A percentile compares a stretch with the other conserved stretches of the same genome.
Evolutionary conservation across 2,329 filamentous ascomycete genomes (phyloP).

Genomic region (Cytospora piceae): DNA sequence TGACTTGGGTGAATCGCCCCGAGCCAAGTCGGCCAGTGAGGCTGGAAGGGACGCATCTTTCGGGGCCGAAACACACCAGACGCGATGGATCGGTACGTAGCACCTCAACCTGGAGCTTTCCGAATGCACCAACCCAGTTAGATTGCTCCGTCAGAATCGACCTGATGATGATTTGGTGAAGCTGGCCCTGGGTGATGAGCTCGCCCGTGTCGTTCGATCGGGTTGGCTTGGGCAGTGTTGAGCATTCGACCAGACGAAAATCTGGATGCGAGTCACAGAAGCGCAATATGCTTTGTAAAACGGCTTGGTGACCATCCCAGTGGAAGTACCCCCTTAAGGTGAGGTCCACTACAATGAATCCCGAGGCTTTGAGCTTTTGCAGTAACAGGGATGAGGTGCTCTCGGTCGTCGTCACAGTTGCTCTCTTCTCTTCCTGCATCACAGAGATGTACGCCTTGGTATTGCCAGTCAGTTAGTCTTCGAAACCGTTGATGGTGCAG

Average conservation of each 20-base stretch:
- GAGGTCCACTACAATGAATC: neutral
- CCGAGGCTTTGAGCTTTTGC: neutral
- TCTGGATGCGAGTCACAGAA: neutral
- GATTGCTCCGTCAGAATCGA: slow-evolving; percentile 9
- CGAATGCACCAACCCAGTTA: neutral
- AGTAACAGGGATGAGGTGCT: neutral
- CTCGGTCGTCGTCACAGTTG: slow-evolving; percentile 10
- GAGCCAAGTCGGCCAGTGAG: neutral
- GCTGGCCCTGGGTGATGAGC: neutral
- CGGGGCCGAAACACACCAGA: neutral
- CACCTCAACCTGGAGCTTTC: neutral
- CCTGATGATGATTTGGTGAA: slow-evolving; percentile 2
- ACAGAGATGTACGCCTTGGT: slow-evolving; percentile 15
- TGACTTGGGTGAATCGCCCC: neutral
- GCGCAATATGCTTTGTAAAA: neutral
- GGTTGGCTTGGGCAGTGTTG: neutral
- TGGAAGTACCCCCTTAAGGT: slow-evolving; percentile 7
- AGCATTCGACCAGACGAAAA: slow-evolving; percentile 1
- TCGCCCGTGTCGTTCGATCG: neutral
- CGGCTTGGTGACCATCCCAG: neutral
- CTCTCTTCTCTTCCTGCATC: slow-evolving; percentile 3
- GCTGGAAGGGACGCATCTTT: neutral
- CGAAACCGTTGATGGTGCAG: neutral
- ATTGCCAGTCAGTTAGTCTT: neutral
- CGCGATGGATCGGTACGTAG: neutral